Base-by-base conservation (phyloP, 2,329 filamentous ascomycete genomes). In the Fusarium abutilonis region DNA sequence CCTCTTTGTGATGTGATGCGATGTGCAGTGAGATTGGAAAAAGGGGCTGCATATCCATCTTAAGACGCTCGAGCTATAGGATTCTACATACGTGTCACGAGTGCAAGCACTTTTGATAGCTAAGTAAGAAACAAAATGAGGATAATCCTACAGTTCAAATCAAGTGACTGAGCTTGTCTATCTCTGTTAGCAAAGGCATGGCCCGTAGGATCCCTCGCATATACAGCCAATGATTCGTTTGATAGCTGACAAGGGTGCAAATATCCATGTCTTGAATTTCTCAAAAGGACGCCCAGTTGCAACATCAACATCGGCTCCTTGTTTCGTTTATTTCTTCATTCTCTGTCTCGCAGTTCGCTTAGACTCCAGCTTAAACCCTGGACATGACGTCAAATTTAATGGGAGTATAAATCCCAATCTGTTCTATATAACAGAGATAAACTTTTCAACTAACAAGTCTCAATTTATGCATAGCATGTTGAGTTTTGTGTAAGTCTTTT, bases 101-200 rank as follows among this genome's bases (percentile, higher is more conserved):
- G 35, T 54, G 63, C 56, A 66, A 63, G 63, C 63, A 58, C 62
- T 48, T 49, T 46, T 57, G 23, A 4, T 26, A 26, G 29, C 36
- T 43, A 21, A 49, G 47, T 48, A 34, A 63, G 52, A 62, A 49
- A 44, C 31, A 17, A 50, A 51, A 36, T 40, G 39, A 56, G 40
- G 34, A 35, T 35, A 49, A 51, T 32, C 52, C 35, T 57, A 28
- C 17, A 26, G 34, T 46, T 11, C 49, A 38, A 38, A 50, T 63
- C 49, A 48, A 63, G 55, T 51, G 57, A 38, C 48, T 59, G 48
- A 63, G 19, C 35, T 17, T 28, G 26, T 52, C 28, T 39, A 35
- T 46, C 35, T 34, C 46, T 23, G 26, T 23, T 43, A 36, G 46
- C 47, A 26, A 42, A 43, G 38, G 36, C 35, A 63, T 58, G 49